Conservation (phyloP, 257 asterid genomes). For the Henckelia pumila region DNA sequence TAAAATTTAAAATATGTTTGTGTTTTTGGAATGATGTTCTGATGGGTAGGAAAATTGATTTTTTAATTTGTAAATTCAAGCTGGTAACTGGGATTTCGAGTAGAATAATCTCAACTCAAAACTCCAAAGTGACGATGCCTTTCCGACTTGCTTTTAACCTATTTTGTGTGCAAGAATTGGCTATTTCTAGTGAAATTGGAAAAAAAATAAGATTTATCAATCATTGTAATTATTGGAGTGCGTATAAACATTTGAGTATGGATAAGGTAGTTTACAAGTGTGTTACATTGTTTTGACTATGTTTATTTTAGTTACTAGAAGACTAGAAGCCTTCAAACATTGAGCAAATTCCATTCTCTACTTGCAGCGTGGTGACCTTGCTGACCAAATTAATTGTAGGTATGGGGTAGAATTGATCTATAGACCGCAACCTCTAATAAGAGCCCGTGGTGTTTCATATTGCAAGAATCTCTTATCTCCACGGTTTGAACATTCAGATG, state of each 20-base stretch:
- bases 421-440: slow-evolving; percentile 77
- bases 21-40: neutral
- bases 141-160: slow-evolving; percentile 7
- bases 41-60: neutral
- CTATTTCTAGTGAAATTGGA: slow-evolving; percentile 7
- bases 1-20: too few species aligned
- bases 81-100: neutral
- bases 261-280: slow-evolving; percentile 18
- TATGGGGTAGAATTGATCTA: slow-evolving; percentile 85
- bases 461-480: slow-evolving; percentile 98
- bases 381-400: slow-evolving; percentile 44
- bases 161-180: slow-evolving; percentile 7
- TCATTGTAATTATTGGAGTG: slow-evolving; percentile 7
- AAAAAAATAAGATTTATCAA: neutral
- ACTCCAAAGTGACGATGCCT: neutral
- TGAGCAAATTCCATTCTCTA: slow-evolving; percentile 26
- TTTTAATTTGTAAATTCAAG: too few species aligned
- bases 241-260: slow-evolving; percentile 1
- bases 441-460: slow-evolving; percentile 97
- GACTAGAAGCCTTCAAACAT: slow-evolving; percentile 23
- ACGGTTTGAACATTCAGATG: slow-evolving; percentile 87
- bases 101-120: too few species aligned
- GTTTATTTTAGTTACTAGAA: slow-evolving; percentile 29
- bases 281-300: slow-evolving; percentile 4
- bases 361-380: slow-evolving; percentile 38